Base-by-base conservation (phyloP, 1,284 basidiomycete species). In the Ceratobasidium sp. region DNA sequence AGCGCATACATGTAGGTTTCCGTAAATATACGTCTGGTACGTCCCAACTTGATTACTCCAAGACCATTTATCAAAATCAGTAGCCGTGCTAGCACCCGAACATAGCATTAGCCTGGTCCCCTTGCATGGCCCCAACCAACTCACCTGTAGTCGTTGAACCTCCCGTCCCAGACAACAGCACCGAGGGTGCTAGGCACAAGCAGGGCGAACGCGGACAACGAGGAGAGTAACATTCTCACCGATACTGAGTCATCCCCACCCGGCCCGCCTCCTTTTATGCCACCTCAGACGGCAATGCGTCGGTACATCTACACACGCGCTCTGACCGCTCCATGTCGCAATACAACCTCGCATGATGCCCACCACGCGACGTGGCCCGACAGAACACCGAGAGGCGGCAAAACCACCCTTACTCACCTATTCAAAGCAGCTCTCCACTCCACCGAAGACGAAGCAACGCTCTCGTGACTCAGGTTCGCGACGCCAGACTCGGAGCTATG, bases 1-100 rank as follows among this genome's bases (percentile, higher is more conserved):
- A 0, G 63, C 50, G 41, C 64, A 46, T 69, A 69, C 64, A 57
- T 69, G 64, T 14, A 57, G 52, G 52, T 69, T 69, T 47, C 64
- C 64, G 64, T 69, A 69, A 30, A 69, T 69, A 21, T 59, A 62
- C 9, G 57, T 63, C 44, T 63, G 61, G 16, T 63, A 73, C 11
- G 54, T 28, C 28, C 70, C 57, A 30, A 74, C 72, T 44, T 75
- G 73, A 63, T 62, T 74, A 47, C 62, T 58, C 75, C 73, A 74
- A 23, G 73, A 73, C 75, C 87, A 89, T 73, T 84, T 82, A 77
- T 89, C 87, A 74, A 89, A 89, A 73, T 82, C 84, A 3, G 85
- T 78, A 4, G 81, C 80, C 1, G 83, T 85, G 46, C 80, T 74
- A 76, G 83, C 88, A 4, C 14, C 23, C 21, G 28, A n/a, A n/a